Conservation (phyloP, 2,329 filamentous ascomycete genomes). For the Pseudopithomyces chartarum region DNA sequence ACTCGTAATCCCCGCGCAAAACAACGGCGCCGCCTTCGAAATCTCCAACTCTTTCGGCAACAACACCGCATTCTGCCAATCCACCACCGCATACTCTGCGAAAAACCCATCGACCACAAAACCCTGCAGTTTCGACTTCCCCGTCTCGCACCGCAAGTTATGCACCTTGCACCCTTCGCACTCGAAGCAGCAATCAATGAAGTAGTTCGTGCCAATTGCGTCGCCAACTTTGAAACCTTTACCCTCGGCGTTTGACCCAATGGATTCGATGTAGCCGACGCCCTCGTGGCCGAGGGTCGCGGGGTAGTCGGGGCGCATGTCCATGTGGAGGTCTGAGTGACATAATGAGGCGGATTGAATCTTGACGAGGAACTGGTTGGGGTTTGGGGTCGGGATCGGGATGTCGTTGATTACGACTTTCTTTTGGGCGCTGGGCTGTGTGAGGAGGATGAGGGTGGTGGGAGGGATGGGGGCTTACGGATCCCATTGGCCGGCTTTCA, state of each 20-base stretch:
- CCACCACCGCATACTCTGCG: conserved; percentile 53
- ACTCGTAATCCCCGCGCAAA: conserved; percentile 58
- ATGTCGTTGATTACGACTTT: conserved; percentile 39
- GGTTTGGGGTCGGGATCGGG: conserved; percentile 24
- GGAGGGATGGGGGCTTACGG: conserved; percentile 15
- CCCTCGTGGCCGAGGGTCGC: conserved; percentile 54
- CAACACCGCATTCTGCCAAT: conserved; percentile 52
- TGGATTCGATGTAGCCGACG: conserved; percentile 49
- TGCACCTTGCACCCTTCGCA: conserved; percentile 55
- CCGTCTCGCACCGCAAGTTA: conserved; percentile 48
- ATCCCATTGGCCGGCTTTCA: conserved; percentile 41
- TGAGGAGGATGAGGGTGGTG: neutral
- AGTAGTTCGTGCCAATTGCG: conserved; percentile 53
- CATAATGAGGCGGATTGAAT: conserved; percentile 39
- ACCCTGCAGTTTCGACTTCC: conserved; percentile 49
- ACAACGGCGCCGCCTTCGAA: conserved; percentile 48
- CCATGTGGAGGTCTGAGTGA: conserved; percentile 34
- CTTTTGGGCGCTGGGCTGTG: conserved; percentile 22
- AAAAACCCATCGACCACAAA: conserved; percentile 54
- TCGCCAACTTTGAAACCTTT: conserved; percentile 52
- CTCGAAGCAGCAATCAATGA: conserved; percentile 53
- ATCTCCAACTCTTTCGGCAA: conserved; percentile 46
- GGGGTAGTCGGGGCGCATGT: conserved; percentile 30
- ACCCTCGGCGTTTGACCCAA: conserved; percentile 38
- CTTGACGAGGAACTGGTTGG: conserved; percentile 36